Evolutionary conservation across 306 rosid genomes (phyloP), one percentile per base, ranked within the genome.

Genomic region (Quercus gilva): DNA sequence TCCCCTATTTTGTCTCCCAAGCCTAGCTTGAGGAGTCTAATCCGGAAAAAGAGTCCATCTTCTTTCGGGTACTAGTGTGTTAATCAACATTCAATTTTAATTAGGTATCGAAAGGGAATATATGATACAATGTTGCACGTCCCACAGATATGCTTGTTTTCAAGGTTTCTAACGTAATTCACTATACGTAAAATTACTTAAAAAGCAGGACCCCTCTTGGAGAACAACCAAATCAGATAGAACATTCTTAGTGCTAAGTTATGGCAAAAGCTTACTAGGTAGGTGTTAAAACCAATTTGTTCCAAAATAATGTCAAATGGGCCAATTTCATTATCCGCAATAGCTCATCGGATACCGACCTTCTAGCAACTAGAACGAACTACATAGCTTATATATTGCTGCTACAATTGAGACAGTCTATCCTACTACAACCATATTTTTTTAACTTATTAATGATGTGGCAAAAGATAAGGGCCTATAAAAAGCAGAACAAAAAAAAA

Each of bases 371-470:
- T 52, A 61, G 73, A 63, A 71, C n/a, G 79, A 31, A 3, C 49
- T 9, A 14, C 6, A 37, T 37, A 37, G 45, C 15, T 28, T 63
- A 63, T 5, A 13, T 6, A 25, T 25, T 63, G 69, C 69, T 5
- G 69, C 37, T n/a, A 28, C 9, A 82, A 33, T 60, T 55, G 88
- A 90, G 89, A 86, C 85, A 88, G 71, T 74, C 82, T 78, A 67
- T 87, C 69, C 75, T 65, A 33, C 85, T 80, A 85, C 86, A 80
- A 86, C 86, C 80, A 84, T 59, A 70, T 78, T 37, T 37, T 7
- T 37, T 37, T 82, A 86, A 81, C 88, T 76, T 81, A 80, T 67
- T 55, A 76, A 45, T 79, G 69, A 72, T 73, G 76, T 64, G 76
- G 79, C 60, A 80, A 78, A 71, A 59, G 56, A 75, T 51, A 37